A percentile compares a stretch with the other conserved stretches of the same genome.
Evolutionary conservation across 345 rosid species (phyloP).

Genomic region (Aurinia saxatilis): DNA sequence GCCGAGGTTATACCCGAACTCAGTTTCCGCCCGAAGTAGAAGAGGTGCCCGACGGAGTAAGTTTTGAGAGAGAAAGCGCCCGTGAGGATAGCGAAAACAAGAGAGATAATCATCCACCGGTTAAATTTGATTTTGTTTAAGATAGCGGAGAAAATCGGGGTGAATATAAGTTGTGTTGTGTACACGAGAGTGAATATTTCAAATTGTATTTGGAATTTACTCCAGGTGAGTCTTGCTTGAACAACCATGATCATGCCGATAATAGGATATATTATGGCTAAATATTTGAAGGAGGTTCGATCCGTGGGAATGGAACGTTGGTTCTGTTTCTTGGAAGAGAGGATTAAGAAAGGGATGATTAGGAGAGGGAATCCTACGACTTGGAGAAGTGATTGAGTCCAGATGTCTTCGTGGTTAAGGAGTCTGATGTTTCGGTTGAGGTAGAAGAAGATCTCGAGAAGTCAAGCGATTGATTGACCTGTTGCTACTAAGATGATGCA

Average conservation of each 20-base stretch:
- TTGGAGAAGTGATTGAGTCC: conserved; percentile 1
- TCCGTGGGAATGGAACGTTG: background rate
- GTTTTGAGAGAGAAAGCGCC: conserved; percentile 27
- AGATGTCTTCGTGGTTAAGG: background rate
- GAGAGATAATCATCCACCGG: conserved; percentile 1
- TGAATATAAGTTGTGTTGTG: conserved; percentile 4
- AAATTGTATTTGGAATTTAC: background rate
- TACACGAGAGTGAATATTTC: conserved; percentile 10
- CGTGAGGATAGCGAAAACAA: conserved; percentile 14
- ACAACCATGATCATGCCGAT: background rate
- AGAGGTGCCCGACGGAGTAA: too few relatives aligned
- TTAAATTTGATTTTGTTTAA: background rate
- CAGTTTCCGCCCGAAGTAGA: too few relatives aligned
- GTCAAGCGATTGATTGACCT: conserved; percentile 4
- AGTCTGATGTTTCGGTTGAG: background rate
- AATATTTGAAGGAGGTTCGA: background rate
- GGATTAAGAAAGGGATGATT: background rate
- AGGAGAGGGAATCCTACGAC: conserved; percentile 5
- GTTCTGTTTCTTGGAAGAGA: background rate
- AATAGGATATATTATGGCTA: background rate
- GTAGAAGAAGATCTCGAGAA: background rate
- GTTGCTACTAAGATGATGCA: background rate
- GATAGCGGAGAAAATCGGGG: background rate
- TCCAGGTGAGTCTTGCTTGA: background rate
- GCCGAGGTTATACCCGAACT: too few relatives aligned